phyloP scores from a whole-genome alignment of 345 rosid species.

The Excoecaria cochinchinensis region DNA sequence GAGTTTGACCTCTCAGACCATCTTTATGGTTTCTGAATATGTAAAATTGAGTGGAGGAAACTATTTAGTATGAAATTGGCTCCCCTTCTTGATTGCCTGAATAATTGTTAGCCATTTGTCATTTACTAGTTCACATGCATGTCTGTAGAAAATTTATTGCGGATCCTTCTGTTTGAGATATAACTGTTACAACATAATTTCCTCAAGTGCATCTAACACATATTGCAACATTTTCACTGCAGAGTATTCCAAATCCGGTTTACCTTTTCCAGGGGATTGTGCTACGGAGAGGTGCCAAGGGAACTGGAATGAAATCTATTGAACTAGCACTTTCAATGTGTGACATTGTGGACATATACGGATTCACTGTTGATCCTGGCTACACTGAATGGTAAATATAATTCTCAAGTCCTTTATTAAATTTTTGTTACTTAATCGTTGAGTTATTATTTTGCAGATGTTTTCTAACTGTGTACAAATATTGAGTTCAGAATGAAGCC shows the following conservation, averaged over 20 bases:
- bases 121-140: constrained; percentile 9
- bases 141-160: constrained; percentile 7
- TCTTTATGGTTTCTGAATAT: constrained; percentile 2
- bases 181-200: background rate
- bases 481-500: background rate
- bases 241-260: constrained; percentile 93
- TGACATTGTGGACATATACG: constrained; percentile 87
- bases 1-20: constrained; percentile 11
- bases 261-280: constrained; percentile 98
- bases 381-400: constrained; percentile 81
- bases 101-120: constrained; percentile 8
- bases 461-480: background rate
- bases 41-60: background rate
- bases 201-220: constrained; percentile 6
- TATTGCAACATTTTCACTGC: constrained; percentile 30
- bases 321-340: constrained; percentile 97
- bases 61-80: background rate
- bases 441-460: background rate
- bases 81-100: constrained; percentile 5
- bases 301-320: constrained; percentile 95
- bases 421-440: background rate
- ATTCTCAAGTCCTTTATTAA: background rate
- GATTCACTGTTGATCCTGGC: constrained; percentile 98
- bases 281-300: constrained; percentile 94
- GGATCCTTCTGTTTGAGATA: background rate